Percentiles rank a stretch among this genome's conserved stretches.
phyloP scores from a whole-genome alignment of 2,329 filamentous ascomycete species.

The Herpomyces periplanetae region DNA sequence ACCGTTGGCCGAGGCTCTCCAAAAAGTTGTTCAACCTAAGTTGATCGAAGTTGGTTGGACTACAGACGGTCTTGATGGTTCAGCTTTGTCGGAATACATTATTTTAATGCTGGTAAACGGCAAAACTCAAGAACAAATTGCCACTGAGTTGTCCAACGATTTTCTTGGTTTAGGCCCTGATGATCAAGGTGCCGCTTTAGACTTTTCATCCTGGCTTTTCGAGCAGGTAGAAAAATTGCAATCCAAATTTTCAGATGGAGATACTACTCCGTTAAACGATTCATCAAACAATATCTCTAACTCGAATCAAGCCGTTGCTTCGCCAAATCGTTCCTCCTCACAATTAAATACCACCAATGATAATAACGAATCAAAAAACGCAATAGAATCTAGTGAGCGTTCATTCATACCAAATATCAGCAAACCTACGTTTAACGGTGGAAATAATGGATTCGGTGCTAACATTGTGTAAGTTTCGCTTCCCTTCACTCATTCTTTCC shows the following conservation, averaged over 20 bases:
- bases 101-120: conserved; percentile 88
- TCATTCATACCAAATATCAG: no score
- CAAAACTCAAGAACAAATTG: conserved; percentile 63
- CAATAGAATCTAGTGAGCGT: no score
- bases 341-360: no score
- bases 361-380: no score
- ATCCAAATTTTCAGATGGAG: conserved; percentile 16
- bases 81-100: conserved; percentile 71
- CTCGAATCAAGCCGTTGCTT: no score
- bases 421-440: no score
- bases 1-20: conserved; percentile 47
- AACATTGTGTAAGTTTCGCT: conserved; percentile 4
- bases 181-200: conserved; percentile 35
- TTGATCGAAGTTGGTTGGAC: conserved; percentile 76
- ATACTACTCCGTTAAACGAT: no score
- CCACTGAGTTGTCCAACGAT: conserved; percentile 50
- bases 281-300: no score
- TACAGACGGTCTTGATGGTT: conserved; percentile 34
- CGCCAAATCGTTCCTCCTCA: no score
- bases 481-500: conserved; percentile 9
- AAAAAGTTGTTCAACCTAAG: conserved; percentile 49
- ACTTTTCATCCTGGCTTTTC: conserved; percentile 81
- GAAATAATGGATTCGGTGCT: no score
- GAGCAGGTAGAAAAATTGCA: conserved; percentile 32
- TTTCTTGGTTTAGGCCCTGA: conserved; percentile 44